Conservation (phyloP, 1,284 basidiomycete species). For the Takashimella tepidaria region DNA sequence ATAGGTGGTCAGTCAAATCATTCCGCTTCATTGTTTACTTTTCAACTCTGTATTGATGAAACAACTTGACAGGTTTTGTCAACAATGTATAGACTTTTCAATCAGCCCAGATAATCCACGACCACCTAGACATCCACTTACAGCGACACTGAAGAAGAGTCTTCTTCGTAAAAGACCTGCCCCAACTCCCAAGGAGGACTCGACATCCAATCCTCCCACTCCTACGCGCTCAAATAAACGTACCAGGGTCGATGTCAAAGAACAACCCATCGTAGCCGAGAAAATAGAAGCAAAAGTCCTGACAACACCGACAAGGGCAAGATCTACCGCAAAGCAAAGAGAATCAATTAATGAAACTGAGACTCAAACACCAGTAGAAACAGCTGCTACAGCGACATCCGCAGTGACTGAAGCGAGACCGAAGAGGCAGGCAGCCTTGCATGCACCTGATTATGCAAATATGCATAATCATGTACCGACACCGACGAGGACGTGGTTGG, state of each 20-base stretch:
- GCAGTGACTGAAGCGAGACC: constrained; percentile 19
- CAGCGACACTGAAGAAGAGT: constrained; percentile 26
- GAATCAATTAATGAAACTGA: constrained; percentile 2
- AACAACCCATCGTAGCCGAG: no score
- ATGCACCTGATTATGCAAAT: constrained; percentile 43
- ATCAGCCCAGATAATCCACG: constrained; percentile 23
- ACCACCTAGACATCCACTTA: constrained; percentile 26
- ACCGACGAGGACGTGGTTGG: constrained; percentile 44
- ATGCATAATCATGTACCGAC: constrained; percentile 45
- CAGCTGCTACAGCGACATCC: constrained; percentile 1
- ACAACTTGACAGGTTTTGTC: constrained; percentile 28
- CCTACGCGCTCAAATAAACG: constrained; percentile 6
- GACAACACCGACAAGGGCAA: neutral
- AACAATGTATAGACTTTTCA: constrained; percentile 25
- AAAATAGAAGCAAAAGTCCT: no score
- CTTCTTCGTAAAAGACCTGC: constrained; percentile 9
- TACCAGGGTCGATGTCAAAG: neutral
- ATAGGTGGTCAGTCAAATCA: constrained; percentile 44
- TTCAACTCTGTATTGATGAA: neutral
- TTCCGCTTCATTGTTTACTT: no score
- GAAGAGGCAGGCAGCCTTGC: constrained; percentile 40
- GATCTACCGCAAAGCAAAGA: neutral
- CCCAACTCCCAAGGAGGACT: constrained; percentile 1
- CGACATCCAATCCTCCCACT: neutral
- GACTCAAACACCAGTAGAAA: constrained; percentile 2